Conservation (phyloP, 2,329 filamentous ascomycete species). For the Alternaria sp. region DNA sequence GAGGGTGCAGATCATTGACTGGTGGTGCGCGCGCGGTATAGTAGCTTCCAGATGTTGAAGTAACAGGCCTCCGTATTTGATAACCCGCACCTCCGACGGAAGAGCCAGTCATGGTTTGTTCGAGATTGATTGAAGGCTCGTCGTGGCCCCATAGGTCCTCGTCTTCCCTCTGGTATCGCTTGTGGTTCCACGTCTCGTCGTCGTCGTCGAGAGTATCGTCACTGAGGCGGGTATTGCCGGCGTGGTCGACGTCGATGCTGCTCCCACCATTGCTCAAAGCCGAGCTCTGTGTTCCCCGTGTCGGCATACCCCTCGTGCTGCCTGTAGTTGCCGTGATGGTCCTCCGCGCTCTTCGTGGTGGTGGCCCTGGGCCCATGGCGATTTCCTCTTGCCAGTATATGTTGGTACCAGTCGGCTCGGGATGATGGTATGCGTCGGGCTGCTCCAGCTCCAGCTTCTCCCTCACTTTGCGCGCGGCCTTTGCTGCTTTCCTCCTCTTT, state of each 20-base stretch:
- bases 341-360: constrained; percentile 65
- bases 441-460: constrained; percentile 71
- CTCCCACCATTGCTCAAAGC: constrained; percentile 55
- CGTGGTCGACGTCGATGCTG: constrained; percentile 46
- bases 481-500: constrained; percentile 74
- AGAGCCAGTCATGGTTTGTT: constrained; percentile 36
- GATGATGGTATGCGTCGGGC: constrained; percentile 79
- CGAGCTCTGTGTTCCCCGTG: constrained; percentile 61
- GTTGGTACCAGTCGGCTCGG: constrained; percentile 84
- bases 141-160: constrained; percentile 84
- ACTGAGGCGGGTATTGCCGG: constrained; percentile 37
- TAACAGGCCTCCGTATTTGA: constrained; percentile 34
- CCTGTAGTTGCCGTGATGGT: constrained; percentile 58
- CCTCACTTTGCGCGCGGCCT: constrained; percentile 71
- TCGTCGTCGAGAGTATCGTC: constrained; percentile 46
- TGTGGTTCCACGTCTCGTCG: constrained; percentile 72
- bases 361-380: constrained; percentile 76
- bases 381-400: constrained; percentile 91
- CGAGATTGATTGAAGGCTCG: constrained; percentile 49
- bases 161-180: constrained; percentile 84
- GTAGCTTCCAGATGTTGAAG: constrained; percentile 46
- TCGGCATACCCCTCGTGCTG: constrained; percentile 66
- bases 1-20: constrained; percentile 86
- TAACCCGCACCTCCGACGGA: constrained; percentile 41
- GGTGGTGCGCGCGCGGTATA: constrained; percentile 65